These are phyloP conservation scores for Solanum hybrid DNA, from an alignment of 305 asterid genomes.

Conservation along the genomic window DNA sequence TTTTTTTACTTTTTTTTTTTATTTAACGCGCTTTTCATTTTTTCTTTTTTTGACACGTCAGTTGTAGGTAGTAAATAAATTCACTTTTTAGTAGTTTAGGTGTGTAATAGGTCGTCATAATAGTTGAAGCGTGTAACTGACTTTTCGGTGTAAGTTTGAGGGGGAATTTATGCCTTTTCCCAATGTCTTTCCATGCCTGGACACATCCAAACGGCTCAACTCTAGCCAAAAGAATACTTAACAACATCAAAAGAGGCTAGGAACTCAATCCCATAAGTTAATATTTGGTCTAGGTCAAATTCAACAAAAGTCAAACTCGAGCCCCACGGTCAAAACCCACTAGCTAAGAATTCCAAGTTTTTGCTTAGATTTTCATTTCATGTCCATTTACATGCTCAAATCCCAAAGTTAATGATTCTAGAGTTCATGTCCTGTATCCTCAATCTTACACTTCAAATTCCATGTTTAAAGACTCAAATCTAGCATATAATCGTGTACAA, in stretches of 20 bases:
- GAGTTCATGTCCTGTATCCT: background rate
- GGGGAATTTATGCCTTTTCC: too few species aligned
- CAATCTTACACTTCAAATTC: background rate
- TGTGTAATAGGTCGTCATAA: too few species aligned
- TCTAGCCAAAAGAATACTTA: background rate
- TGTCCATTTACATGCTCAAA: background rate
- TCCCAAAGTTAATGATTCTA: background rate
- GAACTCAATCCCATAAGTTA: background rate
- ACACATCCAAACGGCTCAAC: background rate
- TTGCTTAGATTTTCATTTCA: background rate
- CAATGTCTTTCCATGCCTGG: background rate
- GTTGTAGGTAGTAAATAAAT: too few species aligned
- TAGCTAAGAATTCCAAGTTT: background rate
- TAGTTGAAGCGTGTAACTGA: too few species aligned
- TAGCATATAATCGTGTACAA: background rate
- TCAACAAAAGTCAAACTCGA: background rate
- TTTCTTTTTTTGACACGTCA: too few species aligned
- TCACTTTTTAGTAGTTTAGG: too few species aligned
- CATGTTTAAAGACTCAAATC: background rate
- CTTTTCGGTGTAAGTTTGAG: too few species aligned
- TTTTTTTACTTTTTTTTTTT: too few species aligned
- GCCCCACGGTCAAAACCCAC: background rate
- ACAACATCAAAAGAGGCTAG: background rate
- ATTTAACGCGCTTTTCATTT: too few species aligned
- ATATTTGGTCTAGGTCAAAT: background rate